Base-by-base conservation (phyloP, 148 eudicot species). In the Pouteria glomerata region DNA sequence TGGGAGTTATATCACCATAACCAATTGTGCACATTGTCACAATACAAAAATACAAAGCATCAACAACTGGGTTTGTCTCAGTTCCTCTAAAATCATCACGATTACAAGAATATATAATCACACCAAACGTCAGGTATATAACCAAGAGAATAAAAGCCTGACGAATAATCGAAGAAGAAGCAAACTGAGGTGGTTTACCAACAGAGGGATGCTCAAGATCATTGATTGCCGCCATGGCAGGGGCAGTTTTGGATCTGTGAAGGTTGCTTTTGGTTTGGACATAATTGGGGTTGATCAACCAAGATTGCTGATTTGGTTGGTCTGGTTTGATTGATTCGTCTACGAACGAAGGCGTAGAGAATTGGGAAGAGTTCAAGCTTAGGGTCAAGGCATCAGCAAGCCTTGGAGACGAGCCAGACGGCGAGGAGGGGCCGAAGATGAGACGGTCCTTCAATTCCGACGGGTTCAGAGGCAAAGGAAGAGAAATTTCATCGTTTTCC, bases 21-120 rank as follows among this genome's bases (percentile, higher is more conserved):
- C 98, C 98, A 76, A 95, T 95, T 7, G 98, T 95, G 74, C 98
- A 95, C 98, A 95, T 91, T 31, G 98, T 95, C 67, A 95, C 98
- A 71, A 95, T 89, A 56, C 97, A 91, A 69, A 95, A 95, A 73
- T 95, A 95, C 73, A 95, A 77, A 57, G 96, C 98, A 86, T 95
- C 98, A 57, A 95, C 97, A 12, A 95, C 88, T 2, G 96, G 96
- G 67, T 89, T 84, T 1, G 98, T 95, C 72, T 92, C 94, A 0
- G 6, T 73, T 11, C 78, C 96, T 0, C 73, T 68, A 71, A 89
- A 95, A 33, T 86, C 55, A 0, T 83, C 72, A 10, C 82, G 83
- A 71, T 82, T 85, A 30, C 63, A 65, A 79, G 86, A 83, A 67
- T 89, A 95, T 63, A 95, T 90, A 58, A 79, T 35, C 44, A 89